These are phyloP conservation scores for Pestalotiopsis sp. DNA, from an alignment of 2,329 filamentous ascomycete genomes.

Conservation along the genomic window DNA sequence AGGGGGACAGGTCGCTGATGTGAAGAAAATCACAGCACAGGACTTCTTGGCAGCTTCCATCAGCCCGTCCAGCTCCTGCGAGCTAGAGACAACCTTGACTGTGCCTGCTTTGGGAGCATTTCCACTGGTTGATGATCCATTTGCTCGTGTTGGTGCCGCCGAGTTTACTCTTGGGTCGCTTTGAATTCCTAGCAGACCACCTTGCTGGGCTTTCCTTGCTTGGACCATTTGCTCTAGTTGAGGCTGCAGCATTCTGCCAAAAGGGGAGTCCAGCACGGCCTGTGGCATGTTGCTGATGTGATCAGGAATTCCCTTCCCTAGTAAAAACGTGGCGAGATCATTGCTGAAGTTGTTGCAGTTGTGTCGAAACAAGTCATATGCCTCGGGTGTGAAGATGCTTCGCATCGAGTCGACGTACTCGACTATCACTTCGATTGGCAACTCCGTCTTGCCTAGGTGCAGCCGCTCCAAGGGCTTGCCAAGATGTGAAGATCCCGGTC, in stretches of 20 bases:
- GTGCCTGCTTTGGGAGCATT: slow-evolving; percentile 24
- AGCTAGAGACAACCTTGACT: slow-evolving; percentile 62
- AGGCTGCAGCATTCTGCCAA: slow-evolving; percentile 84
- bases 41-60: slow-evolving; percentile 61
- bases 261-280: slow-evolving; percentile 80
- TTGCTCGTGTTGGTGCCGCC: background rate
- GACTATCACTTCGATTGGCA: slow-evolving; percentile 78
- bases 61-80: slow-evolving; percentile 60
- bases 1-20: slow-evolving; percentile 69
- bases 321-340: slow-evolving; percentile 83
- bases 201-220: slow-evolving; percentile 46
- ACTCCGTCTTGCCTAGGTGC: slow-evolving; percentile 71
- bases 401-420: slow-evolving; percentile 87
- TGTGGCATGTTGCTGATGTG: slow-evolving; percentile 85
- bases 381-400: slow-evolving; percentile 74
- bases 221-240: slow-evolving; percentile 58
- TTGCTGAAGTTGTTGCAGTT: slow-evolving; percentile 99
- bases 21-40: slow-evolving; percentile 88
- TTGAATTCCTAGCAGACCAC: slow-evolving; percentile 54
- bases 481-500: slow-evolving; percentile 82
- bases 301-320: slow-evolving; percentile 84
- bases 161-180: slow-evolving; percentile 30
- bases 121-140: slow-evolving; percentile 2
- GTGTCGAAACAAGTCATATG: slow-evolving; percentile 85
- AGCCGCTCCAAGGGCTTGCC: slow-evolving; percentile 79